A percentile compares a stretch with the other conserved stretches of the same genome.
phyloP scores from a whole-genome alignment of 2,329 filamentous ascomycete genomes.

The Clonostachys byssicola region DNA sequence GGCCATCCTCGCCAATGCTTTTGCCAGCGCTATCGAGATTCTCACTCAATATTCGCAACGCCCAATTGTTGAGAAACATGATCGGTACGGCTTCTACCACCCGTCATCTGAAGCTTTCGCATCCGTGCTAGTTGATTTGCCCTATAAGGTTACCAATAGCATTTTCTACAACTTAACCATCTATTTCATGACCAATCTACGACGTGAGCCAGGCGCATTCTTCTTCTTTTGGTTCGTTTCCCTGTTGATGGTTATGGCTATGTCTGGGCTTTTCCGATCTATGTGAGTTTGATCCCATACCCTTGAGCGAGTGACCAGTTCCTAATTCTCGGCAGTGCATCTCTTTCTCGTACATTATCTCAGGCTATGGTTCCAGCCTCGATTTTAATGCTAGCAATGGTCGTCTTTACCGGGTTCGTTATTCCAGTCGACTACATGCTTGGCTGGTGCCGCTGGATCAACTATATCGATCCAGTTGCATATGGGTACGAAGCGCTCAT shows the following conservation, averaged over 20 bases:
- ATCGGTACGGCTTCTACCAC: constrained; percentile 22
- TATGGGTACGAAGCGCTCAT: constrained; percentile 79
- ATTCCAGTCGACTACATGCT: constrained; percentile 39
- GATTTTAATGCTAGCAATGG: constrained; percentile 24
- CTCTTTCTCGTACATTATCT: constrained; percentile 14
- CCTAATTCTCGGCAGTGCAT: not conserved
- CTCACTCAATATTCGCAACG: constrained; percentile 12
- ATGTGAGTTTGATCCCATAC: constrained; percentile 63
- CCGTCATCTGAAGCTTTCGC: constrained; percentile 15
- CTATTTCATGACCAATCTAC: constrained; percentile 5
- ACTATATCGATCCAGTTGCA: constrained; percentile 54
- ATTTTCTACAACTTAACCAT: constrained; percentile 29
- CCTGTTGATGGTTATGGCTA: constrained; percentile 67
- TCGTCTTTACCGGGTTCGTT: constrained; percentile 44
- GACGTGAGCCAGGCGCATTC: constrained; percentile 12
- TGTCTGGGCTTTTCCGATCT: constrained; percentile 23
- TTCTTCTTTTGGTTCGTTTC: constrained; percentile 65
- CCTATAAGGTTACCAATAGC: constrained; percentile 45
- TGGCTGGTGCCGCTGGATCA: constrained; percentile 12
- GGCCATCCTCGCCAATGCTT: constrained; percentile 48
- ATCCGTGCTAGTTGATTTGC: constrained; percentile 25
- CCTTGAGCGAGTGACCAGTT: constrained; percentile 40
- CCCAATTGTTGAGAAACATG: constrained; percentile 18
- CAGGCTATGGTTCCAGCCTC: constrained; percentile 20
- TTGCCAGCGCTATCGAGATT: constrained; percentile 52